Evolutionary conservation across 805 yeast genomes (phyloP), one percentile per base, ranked within the genome.

Genomic region (Cyberlindnera sargentensis): DNA sequence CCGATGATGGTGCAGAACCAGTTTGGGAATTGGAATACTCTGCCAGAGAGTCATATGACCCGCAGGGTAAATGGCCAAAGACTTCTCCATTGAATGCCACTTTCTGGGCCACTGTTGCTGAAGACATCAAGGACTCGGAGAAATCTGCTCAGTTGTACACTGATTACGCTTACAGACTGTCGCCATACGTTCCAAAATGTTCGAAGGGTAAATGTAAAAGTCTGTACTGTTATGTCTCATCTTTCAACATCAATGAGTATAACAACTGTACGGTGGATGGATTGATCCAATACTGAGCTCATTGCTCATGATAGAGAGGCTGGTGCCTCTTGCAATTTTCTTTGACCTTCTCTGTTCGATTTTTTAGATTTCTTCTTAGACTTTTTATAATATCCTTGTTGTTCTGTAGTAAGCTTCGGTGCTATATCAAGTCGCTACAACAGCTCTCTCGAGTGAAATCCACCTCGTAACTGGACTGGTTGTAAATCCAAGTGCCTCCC

Each of bases 1-100:
- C 59, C 40, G 72, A 71, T 43, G 71, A 73, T 23, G 78, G 79
- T 10, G 66, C 61, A 27, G 85, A 78, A 50, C 83, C 85, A 15
- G 61, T 57, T 25, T 82, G 89, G 90, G 58, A 67, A 44, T 72
- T 68, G 45, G 83, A 78, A 49, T 83, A 83, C 61, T 74, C 82
- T 40, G 78, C 87, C 1, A 71, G 90, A 59, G 78, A 73, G 2
- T 64, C 68, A 3, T 82, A 78, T 47, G 75, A 73, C 42, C 65
- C 75, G 9, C 58, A 70, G 8, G 61, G 64, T 3, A 55, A 65
- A 11, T 82, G 89, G 89, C 85, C 87, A 15, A 49, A 42, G 9
- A 51, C 60, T 8, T 66, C 81, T 11, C 84, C 87, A 9, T 69
- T 82, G 55, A 82, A 81, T 55, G 88, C 79, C 20, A 72, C 79